Base-by-base conservation (phyloP, 257 asterid species). In the Oldenlandia corymbosa region DNA sequence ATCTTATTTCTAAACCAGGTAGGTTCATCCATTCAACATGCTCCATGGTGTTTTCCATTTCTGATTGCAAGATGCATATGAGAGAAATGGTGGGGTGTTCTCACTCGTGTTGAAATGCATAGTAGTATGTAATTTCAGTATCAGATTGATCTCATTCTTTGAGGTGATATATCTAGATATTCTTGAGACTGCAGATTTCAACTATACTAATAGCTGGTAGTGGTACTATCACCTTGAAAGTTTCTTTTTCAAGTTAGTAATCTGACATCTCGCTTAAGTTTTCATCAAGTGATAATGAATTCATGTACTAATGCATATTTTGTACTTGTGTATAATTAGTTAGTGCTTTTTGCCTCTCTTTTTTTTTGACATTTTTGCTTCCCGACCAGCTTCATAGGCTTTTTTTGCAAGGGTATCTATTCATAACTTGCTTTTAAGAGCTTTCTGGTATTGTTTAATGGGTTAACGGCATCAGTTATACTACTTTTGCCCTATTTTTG, bases 1-100 rank as follows among this genome's bases (percentile, higher is more conserved):
- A 91, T 79, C 73, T 68, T 69, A 84, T 88, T 64, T 85, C 96
- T 5, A 75, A 87, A 62, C 91, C 84, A 69, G 90, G 98, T 84
- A 20, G 48, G 62, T 48, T 41, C 10, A 42, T n/a, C 10, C 6
- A 42, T 7, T 51, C 10, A 57, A 28, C 59, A 6, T 39, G 20
- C 7, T 55, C n/a, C 13, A 5, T 12, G 23, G 7, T 67, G 48
- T 23, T 55, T 43, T 32, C 17, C 12, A 5, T 13, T 2, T 31
- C 9, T 54, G 59, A 39, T 41, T 51, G 36, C 28, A 27, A 18
- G 23, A 13, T 10, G 18, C 13, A 80, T 49, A 56, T 65, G 20
- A 36, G 36, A 17, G 5, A 23, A 5, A 18, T 10, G 47, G 27
- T 18, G 39, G 42, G 26, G 11, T 31, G 20, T 20, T n/a, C 62